Evolutionary conservation across 352 stramenopile species (phyloP), one percentile per base, ranked within the genome.

Genomic region (Sclerospora graminicola): DNA sequence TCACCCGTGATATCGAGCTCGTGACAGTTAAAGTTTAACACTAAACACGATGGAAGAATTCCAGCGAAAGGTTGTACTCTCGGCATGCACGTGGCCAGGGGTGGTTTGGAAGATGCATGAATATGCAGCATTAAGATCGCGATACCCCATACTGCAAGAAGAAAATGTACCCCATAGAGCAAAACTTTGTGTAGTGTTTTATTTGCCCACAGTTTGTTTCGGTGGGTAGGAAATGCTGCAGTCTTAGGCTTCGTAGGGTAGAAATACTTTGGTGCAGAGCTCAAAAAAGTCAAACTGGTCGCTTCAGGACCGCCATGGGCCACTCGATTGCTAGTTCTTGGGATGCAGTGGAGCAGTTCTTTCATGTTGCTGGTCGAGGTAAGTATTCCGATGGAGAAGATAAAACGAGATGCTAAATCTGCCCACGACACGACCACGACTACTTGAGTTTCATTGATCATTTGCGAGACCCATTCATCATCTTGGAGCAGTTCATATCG

Each of bases 401-500:
- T 19, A 18, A 36, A 10, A 3, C 39, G 26, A 37, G 27, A 20
- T 18, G 15, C 19, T 5, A 45, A 27, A 37, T 45, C 39, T 0
- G 14, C 23, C 39, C 39, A 36, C 27, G 39, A 45, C 10, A 36
- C 18, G 15, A 45, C 39, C 0, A 45, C 4, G 2, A 45, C 16
- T 20, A 45, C 35, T 19, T 33, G 11, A 5, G 26, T 19, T 18
- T 45, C 39, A n/a, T 28, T 33, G n/a, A 37, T 16, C 29, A 48
- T 33, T 32, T 48, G 29, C 14, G 41, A 18, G 6, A 40, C 7
- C 41, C 41, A 48, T n/a, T 48, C 21, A 8, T 48, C 30, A 18
- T 38, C 15, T n/a, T n/a, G n/a, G n/a, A n/a, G n/a, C n/a, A n/a
- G n/a, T 11, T 19, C 9, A 16, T 39, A n/a, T 16, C 18, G 2